Evolutionary conservation across 2,329 filamentous ascomycete species (phyloP).

Genomic region (Dactylellina haptotyla): DNA sequence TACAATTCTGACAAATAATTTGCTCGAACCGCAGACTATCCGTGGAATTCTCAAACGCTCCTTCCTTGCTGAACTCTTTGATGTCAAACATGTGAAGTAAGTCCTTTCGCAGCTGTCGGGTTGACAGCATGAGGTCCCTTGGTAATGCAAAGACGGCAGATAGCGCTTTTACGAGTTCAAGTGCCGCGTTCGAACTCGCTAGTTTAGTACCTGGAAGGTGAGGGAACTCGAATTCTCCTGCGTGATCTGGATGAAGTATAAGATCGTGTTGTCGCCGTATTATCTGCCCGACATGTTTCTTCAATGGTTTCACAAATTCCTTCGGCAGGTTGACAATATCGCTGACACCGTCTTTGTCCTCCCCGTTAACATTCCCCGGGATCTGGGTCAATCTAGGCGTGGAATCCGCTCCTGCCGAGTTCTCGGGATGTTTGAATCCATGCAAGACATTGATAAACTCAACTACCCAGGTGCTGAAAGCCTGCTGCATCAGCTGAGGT

Average conservation of each 20-base stretch:
- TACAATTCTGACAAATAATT: constrained; percentile 89
- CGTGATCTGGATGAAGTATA: constrained; percentile 86
- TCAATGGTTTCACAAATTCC: constrained; percentile 85
- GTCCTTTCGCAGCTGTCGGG: constrained; percentile 86
- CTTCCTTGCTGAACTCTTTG: constrained; percentile 88
- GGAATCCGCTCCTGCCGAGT: constrained; percentile 63
- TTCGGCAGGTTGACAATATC: constrained; percentile 76
- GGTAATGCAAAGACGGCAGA: constrained; percentile 93
- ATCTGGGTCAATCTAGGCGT: constrained; percentile 71
- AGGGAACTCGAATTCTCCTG: constrained; percentile 87
- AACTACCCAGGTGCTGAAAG: constrained; percentile 91
- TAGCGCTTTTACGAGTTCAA: constrained; percentile 90
- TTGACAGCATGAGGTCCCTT: constrained; percentile 88
- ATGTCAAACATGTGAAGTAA: constrained; percentile 90
- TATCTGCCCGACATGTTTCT: constrained; percentile 85
- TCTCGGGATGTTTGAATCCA: constrained; percentile 75
- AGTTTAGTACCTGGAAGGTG: constrained; percentile 76
- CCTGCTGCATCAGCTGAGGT: constrained; percentile 79
- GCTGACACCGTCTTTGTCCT: constrained; percentile 66
- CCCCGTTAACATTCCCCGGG: constrained; percentile 70
- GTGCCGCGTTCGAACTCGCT: constrained; percentile 73
- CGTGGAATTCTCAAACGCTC: constrained; percentile 86
- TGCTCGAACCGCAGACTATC: constrained; percentile 77
- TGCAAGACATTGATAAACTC: constrained; percentile 98
- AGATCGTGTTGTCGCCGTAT: constrained; percentile 87